Conservation (phyloP, 2,329 filamentous ascomycete species). For the Sarocladium oryzae region DNA sequence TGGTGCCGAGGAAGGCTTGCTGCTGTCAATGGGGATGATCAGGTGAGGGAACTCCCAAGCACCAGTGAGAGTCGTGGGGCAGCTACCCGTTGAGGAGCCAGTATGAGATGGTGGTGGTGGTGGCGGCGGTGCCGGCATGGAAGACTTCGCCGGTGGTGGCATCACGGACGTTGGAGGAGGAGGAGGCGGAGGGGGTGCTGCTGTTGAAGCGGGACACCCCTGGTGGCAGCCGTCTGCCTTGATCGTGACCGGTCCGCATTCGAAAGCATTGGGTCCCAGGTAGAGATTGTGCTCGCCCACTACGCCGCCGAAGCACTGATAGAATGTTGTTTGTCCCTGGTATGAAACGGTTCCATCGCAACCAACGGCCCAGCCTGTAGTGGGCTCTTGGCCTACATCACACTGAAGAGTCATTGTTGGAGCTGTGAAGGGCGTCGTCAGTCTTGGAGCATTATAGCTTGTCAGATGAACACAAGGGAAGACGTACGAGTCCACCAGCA, state of each 20-base stretch:
- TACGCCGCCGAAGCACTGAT: conserved; percentile 50
- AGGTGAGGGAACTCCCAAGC: conserved; percentile 53
- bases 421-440: conserved; percentile 24
- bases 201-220: conserved; percentile 10
- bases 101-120: conserved; percentile 11
- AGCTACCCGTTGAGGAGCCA: conserved; percentile 18
- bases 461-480: neutral
- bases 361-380: conserved; percentile 48
- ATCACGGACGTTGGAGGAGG: conserved; percentile 5
- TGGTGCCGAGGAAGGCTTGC: conserved; percentile 41
- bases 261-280: conserved; percentile 29
- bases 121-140: conserved; percentile 10
- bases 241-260: conserved; percentile 44
- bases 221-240: conserved; percentile 30
- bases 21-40: conserved; percentile 53
- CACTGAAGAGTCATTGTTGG: conserved; percentile 56
- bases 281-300: conserved; percentile 51
- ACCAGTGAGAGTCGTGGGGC: conserved; percentile 37
- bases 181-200: neutral
- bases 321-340: conserved; percentile 47
- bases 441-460: neutral
- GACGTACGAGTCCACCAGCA: conserved; percentile 56
- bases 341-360: conserved; percentile 46
- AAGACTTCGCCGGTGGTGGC: conserved; percentile 6
- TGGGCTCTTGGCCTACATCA: conserved; percentile 44